Evolutionary conservation across 169 alveolate species (phyloP).

Genomic region (Plasmodium relictum): DNA sequence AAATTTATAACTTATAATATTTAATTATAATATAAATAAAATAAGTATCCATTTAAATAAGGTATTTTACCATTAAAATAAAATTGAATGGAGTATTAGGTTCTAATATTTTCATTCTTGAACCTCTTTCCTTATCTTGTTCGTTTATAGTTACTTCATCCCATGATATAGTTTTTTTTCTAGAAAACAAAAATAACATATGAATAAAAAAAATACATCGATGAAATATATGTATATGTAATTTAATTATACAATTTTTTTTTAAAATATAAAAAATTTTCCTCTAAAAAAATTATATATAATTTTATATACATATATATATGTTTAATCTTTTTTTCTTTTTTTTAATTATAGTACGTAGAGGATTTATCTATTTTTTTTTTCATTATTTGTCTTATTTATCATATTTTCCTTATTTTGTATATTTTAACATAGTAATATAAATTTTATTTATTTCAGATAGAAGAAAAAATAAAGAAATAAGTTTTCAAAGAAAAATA

Average conservation of each 20-base stretch:
- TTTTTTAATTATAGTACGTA: slow-evolving; percentile 38
- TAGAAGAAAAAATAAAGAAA: neutral
- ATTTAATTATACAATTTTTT: neutral
- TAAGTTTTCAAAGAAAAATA: neutral
- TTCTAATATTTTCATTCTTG: slow-evolving; percentile 87
- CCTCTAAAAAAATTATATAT: neutral
- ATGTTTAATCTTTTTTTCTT: neutral
- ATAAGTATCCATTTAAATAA: neutral
- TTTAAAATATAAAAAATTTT: neutral
- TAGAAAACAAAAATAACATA: neutral
- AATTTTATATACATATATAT: neutral
- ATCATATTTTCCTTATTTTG: slow-evolving; percentile 39
- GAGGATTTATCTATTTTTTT: slow-evolving; percentile 58
- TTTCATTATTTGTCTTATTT: slow-evolving; percentile 73
- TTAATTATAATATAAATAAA: neutral
- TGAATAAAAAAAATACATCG: slow-evolving; percentile 1
- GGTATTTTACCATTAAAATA: slow-evolving; percentile 77
- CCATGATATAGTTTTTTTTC: slow-evolving; percentile 86
- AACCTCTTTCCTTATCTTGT: slow-evolving; percentile 90
- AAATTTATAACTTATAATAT: too few species aligned
- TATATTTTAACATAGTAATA: slow-evolving; percentile 6
- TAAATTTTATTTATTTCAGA: neutral
- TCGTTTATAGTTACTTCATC: slow-evolving; percentile 89
- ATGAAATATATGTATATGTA: neutral
- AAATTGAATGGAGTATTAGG: slow-evolving; percentile 88